Evolutionary conservation across 2,329 filamentous ascomycete species (phyloP), one percentile per base, ranked within the genome.

Genomic region (Ophiognomonia clavigignenti-juglandacearum): DNA sequence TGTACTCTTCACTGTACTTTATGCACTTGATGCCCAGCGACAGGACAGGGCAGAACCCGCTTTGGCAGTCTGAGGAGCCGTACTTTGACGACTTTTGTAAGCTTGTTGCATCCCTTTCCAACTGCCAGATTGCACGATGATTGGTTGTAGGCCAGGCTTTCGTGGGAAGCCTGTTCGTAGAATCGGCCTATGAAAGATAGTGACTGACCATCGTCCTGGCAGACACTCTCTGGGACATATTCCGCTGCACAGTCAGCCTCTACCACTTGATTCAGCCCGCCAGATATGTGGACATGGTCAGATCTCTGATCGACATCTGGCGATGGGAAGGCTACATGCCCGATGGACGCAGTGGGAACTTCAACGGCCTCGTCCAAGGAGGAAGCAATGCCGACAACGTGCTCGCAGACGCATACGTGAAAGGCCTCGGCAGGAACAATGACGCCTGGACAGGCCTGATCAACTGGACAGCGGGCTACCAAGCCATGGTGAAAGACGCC

Each of bases 361-460:
- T 77, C 61, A 82, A 82, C 58, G 83, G 86, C 0, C 83, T 77
- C 57, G 86, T 83, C 0, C 86, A 89, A 55, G 85, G 86, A 8
- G 86, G 86, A 0, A 87, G 83, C 0, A 88, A 89, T 51, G 82
- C 85, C 8, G 85, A 89, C 56, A 75, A 83, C 7, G 73, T 88
- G 2, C 68, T 88, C 2, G 80, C 75, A 0, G 85, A 89, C 56
- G 79, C 80, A 0, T 87, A 75, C 50, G 47, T 87, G 20, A 89
- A 89, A 61, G 83, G 82, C 11, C 70, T 88, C 4, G 67, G 63
- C 0, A 67, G 68, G 4, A 78, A 76, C 3, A 75, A 88, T 4
- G 77, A 75, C 50, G 63, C 67, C 4, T 74, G 78, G 3, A 66
- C 70, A 16, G 76, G 75, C 46, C 73, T 70, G 45, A 61, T 71